Percentiles rank a stretch among this genome's conserved stretches.
These are phyloP conservation scores for Isabelozyma heimii DNA, from an alignment of 805 yeast genomes.

Conservation along the genomic window DNA sequence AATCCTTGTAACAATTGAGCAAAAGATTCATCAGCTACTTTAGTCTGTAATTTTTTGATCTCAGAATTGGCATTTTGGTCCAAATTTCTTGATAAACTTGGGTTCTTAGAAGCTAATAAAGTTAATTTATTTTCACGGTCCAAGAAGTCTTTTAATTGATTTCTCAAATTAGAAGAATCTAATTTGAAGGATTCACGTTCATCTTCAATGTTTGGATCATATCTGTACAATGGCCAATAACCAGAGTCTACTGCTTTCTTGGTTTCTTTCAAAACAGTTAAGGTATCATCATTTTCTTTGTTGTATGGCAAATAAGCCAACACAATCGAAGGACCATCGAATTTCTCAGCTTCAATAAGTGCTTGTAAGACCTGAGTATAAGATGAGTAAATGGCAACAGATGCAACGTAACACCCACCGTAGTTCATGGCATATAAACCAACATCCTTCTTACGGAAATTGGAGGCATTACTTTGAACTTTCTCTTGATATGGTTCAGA, in stretches of 20 bases:
- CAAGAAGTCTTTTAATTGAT: conserved; percentile 73
- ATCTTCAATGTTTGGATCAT: conserved; percentile 58
- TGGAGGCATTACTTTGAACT: conserved; percentile 21
- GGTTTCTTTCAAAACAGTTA: conserved; percentile 79
- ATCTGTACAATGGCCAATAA: conserved; percentile 95
- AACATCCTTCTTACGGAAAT: conserved; percentile 78
- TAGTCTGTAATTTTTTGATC: conserved; percentile 56
- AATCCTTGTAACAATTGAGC: conserved; percentile 77
- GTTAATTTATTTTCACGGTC: conserved; percentile 89
- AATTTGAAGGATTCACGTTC: conserved; percentile 65
- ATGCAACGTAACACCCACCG: conserved; percentile 86
- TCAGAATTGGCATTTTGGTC: conserved; percentile 58
- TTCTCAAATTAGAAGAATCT: conserved; percentile 79
- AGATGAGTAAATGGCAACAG: conserved; percentile 89
- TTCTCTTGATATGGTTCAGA: conserved; percentile 65
- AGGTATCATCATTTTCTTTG: conserved; percentile 61
- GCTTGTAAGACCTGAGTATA: conserved; percentile 92
- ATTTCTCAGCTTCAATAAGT: conserved; percentile 82
- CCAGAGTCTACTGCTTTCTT: conserved; percentile 89
- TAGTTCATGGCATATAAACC: conserved; percentile 95
- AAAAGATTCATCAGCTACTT: conserved; percentile 74
- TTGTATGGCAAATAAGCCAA: conserved; percentile 84
- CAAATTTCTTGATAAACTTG: conserved; percentile 74
- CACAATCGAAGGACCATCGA: conserved; percentile 86
- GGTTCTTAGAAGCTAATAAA: conserved; percentile 65